These are phyloP conservation scores for Vigna reflexopilosa DNA, from an alignment of 306 rosid genomes.

Conservation along the genomic window DNA sequence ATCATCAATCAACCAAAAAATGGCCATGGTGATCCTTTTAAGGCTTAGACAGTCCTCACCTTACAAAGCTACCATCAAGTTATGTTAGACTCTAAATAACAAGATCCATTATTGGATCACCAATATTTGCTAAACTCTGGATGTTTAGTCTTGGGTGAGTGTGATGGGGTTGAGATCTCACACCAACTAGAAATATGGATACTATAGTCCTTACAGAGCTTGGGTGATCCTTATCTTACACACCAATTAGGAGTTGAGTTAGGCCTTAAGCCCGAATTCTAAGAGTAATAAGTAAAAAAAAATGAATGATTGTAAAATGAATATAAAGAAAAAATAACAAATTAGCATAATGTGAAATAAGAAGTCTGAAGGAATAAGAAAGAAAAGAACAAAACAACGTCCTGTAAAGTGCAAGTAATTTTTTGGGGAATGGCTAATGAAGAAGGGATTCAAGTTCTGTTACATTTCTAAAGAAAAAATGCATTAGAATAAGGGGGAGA, in stretches of 20 bases:
- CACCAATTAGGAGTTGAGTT: neutral
- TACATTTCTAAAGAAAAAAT: too few species aligned
- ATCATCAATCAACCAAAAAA: neutral
- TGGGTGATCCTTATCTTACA: too few species aligned
- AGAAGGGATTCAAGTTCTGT: neutral
- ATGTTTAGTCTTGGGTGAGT: too few species aligned
- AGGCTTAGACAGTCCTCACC: neutral
- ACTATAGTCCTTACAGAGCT: too few species aligned
- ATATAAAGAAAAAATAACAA: neutral
- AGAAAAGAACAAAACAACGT: neutral
- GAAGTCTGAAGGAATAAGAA: neutral
- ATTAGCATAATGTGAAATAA: neutral
- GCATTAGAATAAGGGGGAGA: neutral
- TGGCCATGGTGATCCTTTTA: neutral
- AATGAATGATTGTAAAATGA: neutral
- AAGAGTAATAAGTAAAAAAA: too few species aligned
- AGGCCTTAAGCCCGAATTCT: neutral
- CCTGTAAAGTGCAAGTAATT: neutral
- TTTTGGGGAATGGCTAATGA: too few species aligned
- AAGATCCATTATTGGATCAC: too few species aligned
- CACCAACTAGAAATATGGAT: too few species aligned
- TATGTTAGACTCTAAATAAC: too few species aligned
- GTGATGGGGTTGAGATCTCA: too few species aligned
- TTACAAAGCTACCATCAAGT: too few species aligned
- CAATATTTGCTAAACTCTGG: too few species aligned